These are phyloP conservation scores for Fusarium penzigii DNA, from an alignment of 2,329 filamentous ascomycete genomes.

Conservation along the genomic window DNA sequence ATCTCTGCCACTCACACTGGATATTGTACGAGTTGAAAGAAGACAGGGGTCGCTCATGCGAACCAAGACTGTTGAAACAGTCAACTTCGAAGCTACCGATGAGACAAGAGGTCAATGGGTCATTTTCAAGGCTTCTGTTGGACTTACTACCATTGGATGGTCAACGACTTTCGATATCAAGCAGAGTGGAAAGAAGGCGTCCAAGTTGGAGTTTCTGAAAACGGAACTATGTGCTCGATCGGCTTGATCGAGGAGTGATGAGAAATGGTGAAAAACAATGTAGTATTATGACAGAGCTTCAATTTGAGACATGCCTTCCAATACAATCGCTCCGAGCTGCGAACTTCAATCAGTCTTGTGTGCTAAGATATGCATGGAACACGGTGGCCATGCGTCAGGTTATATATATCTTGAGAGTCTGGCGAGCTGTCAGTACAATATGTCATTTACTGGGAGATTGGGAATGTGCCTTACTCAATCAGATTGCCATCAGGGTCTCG, in stretches of 20 bases:
- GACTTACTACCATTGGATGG: slow-evolving; percentile 8
- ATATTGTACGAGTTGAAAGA: slow-evolving; percentile 8
- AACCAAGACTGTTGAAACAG: neutral
- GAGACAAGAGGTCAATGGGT: slow-evolving; percentile 4
- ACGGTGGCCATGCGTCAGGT: no score
- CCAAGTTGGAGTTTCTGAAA: slow-evolving; percentile 12
- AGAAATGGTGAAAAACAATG: no score
- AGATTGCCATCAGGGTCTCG: slow-evolving; percentile 63
- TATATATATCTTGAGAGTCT: no score
- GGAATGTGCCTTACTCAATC: slow-evolving; percentile 51
- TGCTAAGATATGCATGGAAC: no score
- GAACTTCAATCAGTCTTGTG: no score
- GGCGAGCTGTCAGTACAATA: no score
- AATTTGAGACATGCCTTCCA: no score
- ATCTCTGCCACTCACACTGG: slow-evolving; percentile 3
- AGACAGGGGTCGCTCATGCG: slow-evolving; percentile 3
- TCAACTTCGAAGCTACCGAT: slow-evolving; percentile 3
- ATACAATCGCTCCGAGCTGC: no score
- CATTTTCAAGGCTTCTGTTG: slow-evolving; percentile 5
- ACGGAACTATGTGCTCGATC: slow-evolving; percentile 3
- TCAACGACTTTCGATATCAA: slow-evolving; percentile 16
- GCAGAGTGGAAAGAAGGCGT: slow-evolving; percentile 1
- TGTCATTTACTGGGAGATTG: no score
- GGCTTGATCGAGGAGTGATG: no score
- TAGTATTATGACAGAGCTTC: no score